These are phyloP conservation scores for Plasmodium sp. DNA, from an alignment of 169 alveolate species.

Conservation along the genomic window DNA sequence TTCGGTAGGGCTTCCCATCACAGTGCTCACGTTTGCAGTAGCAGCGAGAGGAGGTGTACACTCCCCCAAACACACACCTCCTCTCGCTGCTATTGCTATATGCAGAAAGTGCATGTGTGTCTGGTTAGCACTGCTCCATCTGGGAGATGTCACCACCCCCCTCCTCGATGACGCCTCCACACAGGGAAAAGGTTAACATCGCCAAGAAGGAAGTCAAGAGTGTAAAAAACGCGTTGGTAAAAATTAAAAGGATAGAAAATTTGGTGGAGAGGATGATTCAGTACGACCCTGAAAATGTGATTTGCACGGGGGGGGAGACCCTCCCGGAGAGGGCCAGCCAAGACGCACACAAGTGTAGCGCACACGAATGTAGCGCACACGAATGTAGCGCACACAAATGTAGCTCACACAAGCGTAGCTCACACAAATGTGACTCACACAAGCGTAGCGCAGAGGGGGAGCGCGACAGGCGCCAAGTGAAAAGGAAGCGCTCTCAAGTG, in stretches of 20 bases:
- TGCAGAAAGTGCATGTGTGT: background rate
- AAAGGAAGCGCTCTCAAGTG: conserved; percentile 18
- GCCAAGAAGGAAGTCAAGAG: conserved; percentile 59
- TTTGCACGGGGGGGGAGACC: background rate
- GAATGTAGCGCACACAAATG: too few species aligned
- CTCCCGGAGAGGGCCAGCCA: background rate
- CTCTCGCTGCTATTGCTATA: background rate
- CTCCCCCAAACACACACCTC: background rate
- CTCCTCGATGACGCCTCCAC: background rate
- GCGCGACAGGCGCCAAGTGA: background rate
- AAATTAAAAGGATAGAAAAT: conserved; percentile 52
- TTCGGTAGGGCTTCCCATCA: conserved; percentile 8
- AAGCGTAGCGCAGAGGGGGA: background rate
- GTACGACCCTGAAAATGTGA: conserved; percentile 36
- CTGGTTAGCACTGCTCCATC: background rate
- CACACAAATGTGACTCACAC: background rate
- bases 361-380: too few species aligned
- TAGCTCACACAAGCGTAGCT: too few species aligned
- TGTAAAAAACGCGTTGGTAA: conserved; percentile 19
- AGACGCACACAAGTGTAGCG: background rate
- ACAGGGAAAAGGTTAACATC: conserved; percentile 31
- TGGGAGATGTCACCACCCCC: background rate
- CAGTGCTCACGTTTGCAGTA: background rate
- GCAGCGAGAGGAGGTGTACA: background rate
- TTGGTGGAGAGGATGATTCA: conserved; percentile 29